A percentile compares a stretch with the other conserved stretches of the same genome.
Evolutionary conservation across 1,284 basidiomycete species (phyloP).

Genomic region (Sporisorium iseilematis-ciliati): DNA sequence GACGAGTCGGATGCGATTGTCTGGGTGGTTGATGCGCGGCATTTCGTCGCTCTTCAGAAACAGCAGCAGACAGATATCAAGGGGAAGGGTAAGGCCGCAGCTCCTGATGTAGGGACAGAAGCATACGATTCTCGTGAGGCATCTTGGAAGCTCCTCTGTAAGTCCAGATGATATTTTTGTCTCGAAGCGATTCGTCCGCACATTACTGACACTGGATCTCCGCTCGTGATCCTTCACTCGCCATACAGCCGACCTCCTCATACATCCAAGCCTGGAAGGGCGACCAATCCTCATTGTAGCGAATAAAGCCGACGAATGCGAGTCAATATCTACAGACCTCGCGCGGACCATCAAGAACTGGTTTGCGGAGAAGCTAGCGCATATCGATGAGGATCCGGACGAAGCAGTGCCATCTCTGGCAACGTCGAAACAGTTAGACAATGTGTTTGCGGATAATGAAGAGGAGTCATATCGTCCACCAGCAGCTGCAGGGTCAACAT

Average conservation of each 20-base stretch:
- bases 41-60: conserved; percentile 26
- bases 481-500: conserved; percentile 14
- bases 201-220: background rate
- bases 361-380: conserved; percentile 35
- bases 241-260: conserved; percentile 21
- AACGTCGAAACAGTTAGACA: background rate
- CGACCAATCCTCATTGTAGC: conserved; percentile 40
- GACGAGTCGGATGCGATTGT: conserved; percentile 53
- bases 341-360: conserved; percentile 27
- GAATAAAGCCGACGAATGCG: conserved; percentile 37
- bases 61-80: conserved; percentile 10
- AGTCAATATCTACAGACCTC: conserved; percentile 21
- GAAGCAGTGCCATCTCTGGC: background rate
- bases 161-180: background rate
- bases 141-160: conserved; percentile 37
- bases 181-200: background rate
- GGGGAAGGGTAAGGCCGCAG: conserved; percentile 22
- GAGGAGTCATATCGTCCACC: conserved; percentile 11
- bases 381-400: conserved; percentile 19
- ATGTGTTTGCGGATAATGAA: conserved; percentile 42
- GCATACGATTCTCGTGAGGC: conserved; percentile 23
- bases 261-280: conserved; percentile 44
- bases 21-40: conserved; percentile 53
- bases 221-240: background rate
- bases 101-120: conserved; percentile 15